Evolutionary conservation across 345 rosid genomes (phyloP).

Genomic region (Iberis pinnata): DNA sequence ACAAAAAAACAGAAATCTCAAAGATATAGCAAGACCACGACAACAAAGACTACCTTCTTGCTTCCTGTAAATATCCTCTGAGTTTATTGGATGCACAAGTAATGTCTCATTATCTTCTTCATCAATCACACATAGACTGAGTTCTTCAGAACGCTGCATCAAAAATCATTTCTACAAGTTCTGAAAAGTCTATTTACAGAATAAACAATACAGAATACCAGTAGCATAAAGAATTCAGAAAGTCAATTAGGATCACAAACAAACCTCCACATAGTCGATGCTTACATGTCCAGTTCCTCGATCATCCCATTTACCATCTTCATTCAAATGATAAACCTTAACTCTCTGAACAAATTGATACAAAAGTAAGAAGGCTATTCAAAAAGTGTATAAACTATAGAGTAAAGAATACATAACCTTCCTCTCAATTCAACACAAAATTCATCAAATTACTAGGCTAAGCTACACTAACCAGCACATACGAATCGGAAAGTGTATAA

Average conservation of each 20-base stretch:
- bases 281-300: constrained; percentile 97
- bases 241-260: constrained; percentile 27
- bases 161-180: constrained; percentile 18
- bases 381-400: background rate
- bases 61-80: constrained; percentile 90
- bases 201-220: constrained; percentile 9
- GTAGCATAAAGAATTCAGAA: constrained; percentile 17
- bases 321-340: constrained; percentile 83
- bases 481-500: background rate
- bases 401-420: background rate
- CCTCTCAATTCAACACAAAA: constrained; percentile 8
- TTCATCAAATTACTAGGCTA: background rate
- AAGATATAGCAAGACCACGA: constrained; percentile 1
- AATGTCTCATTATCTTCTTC: constrained; percentile 89
- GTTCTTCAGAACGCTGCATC: constrained; percentile 81
- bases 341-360: constrained; percentile 57
- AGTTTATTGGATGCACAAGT: constrained; percentile 76
- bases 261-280: constrained; percentile 86
- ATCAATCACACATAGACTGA: constrained; percentile 72
- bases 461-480: background rate
- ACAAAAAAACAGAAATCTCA: background rate
- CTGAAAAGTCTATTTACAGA: background rate
- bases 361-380: background rate
- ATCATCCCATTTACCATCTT: constrained; percentile 98
- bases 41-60: constrained; percentile 73